These are phyloP conservation scores for Pseudocercospora fuligena DNA, from an alignment of 2,329 filamentous ascomycete genomes.

Conservation along the genomic window DNA sequence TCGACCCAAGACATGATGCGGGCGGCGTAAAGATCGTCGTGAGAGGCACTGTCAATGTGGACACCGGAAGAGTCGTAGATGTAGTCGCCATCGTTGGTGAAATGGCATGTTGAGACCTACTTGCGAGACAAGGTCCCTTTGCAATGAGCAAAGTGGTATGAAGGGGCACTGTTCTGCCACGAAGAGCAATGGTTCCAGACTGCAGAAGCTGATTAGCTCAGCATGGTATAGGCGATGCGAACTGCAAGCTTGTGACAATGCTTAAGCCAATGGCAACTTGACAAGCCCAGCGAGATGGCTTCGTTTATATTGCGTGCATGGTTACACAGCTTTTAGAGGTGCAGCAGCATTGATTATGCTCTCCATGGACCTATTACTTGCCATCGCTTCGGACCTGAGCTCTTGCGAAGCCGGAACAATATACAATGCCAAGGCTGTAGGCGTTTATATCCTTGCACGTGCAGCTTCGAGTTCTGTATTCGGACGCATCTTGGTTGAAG, in stretches of 20 bases:
- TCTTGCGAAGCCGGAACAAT: not conserved
- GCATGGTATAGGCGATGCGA: not conserved
- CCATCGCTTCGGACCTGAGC: not conserved
- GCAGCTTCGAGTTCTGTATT: not conserved
- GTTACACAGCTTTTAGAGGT: not conserved
- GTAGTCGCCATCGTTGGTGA: not conserved
- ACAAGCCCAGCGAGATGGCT: not conserved
- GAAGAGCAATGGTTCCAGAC: not conserved
- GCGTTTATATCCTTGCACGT: not conserved
- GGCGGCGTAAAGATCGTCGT: not conserved
- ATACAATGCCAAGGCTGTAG: not conserved
- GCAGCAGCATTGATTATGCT: not conserved
- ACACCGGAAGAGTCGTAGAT: not conserved
- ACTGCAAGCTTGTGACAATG: slow-evolving; percentile 2
- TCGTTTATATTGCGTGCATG: not conserved
- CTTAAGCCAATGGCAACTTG: not conserved
- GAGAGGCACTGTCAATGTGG: not conserved
- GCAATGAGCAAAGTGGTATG: not conserved
- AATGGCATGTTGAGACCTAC: not conserved
- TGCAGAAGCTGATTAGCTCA: not conserved
- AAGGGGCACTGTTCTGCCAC: not conserved
- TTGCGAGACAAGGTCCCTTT: not conserved
- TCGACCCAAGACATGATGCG: not conserved
- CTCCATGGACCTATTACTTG: not conserved
- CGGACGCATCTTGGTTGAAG: not conserved